phyloP scores from a whole-genome alignment of 169 alveolate species.

The Plasmodium gonderi region DNA sequence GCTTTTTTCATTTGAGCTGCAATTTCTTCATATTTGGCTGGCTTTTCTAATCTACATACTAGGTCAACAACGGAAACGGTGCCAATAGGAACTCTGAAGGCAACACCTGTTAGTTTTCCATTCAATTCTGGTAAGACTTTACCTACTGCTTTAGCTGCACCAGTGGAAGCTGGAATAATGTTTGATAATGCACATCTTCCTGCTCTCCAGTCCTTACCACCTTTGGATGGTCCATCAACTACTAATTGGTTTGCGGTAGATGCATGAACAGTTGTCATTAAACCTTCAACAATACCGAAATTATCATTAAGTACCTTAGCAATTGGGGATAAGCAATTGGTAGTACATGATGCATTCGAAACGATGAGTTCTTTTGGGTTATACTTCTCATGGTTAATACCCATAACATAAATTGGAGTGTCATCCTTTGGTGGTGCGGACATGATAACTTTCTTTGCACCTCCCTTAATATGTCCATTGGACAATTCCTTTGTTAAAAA shows the following conservation, averaged over 20 bases:
- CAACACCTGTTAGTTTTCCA: slow-evolving; percentile 99
- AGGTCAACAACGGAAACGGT: slow-evolving; percentile 99
- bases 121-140: slow-evolving; percentile 97
- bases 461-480: slow-evolving; percentile 95
- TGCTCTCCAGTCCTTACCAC: slow-evolving; percentile 99
- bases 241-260: slow-evolving; percentile 98
- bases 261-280: slow-evolving; percentile 99
- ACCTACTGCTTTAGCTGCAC: slow-evolving; percentile 99
- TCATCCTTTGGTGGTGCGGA: slow-evolving; percentile 99
- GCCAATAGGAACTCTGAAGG: slow-evolving; percentile 99
- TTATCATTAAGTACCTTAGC: slow-evolving; percentile 98
- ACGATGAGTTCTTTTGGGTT: slow-evolving; percentile 90
- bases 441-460: slow-evolving; percentile 98
- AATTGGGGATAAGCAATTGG: slow-evolving; percentile 99
- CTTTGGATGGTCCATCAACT: slow-evolving; percentile 99
- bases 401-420: slow-evolving; percentile 98
- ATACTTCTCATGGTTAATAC: slow-evolving; percentile 97
- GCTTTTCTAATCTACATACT: slow-evolving; percentile 96
- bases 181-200: slow-evolving; percentile 98
- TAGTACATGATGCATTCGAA: slow-evolving; percentile 99
- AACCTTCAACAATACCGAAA: slow-evolving; percentile 98
- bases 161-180: slow-evolving; percentile 99
- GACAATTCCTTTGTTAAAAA: slow-evolving; percentile 96
- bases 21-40: slow-evolving; percentile 96
- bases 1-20: slow-evolving; percentile 95